A percentile compares a stretch with the other conserved stretches of the same genome.
These are phyloP conservation scores for Eutypella sp. DNA, from an alignment of 2,329 filamentous ascomycete genomes.

Conservation along the genomic window DNA sequence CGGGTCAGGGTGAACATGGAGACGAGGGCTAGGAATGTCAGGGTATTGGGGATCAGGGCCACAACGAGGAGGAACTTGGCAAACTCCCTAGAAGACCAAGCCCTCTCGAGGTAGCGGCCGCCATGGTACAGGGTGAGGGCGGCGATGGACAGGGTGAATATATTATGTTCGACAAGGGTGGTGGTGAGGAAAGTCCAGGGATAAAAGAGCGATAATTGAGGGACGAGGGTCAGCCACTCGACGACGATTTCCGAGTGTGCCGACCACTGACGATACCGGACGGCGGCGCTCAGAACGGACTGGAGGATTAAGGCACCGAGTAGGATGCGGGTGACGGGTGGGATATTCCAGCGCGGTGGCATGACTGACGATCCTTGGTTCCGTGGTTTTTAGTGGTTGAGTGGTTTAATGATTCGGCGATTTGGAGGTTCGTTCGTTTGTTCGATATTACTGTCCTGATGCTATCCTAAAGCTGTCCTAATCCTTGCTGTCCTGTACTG, in stretches of 20 bases:
- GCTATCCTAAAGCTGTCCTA: too few relatives aligned
- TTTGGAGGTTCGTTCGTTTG: too few relatives aligned
- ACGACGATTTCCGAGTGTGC: slow-evolving; percentile 63
- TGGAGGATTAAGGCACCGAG: slow-evolving; percentile 71
- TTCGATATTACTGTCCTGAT: too few relatives aligned
- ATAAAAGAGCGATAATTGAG: slow-evolving; percentile 76
- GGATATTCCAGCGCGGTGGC: slow-evolving; percentile 84
- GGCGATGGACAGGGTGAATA: slow-evolving; percentile 78
- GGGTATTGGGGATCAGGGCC: slow-evolving; percentile 72
- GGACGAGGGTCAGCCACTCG: slow-evolving; percentile 83
- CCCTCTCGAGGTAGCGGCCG: slow-evolving; percentile 89
- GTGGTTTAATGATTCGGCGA: too few relatives aligned
- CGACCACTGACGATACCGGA: slow-evolving; percentile 67
- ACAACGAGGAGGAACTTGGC: slow-evolving; percentile 81
- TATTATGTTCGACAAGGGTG: slow-evolving; percentile 86
- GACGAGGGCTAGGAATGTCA: slow-evolving; percentile 69
- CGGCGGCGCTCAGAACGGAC: slow-evolving; percentile 75
- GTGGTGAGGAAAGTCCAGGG: slow-evolving; percentile 90
- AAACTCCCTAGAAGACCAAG: slow-evolving; percentile 90
- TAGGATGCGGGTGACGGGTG: slow-evolving; percentile 79
- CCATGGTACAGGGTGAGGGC: slow-evolving; percentile 81
- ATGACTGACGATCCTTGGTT: slow-evolving; percentile 45
- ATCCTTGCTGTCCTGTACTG: too few relatives aligned
- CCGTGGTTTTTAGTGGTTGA: too few relatives aligned
- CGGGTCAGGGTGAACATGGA: slow-evolving; percentile 67